Evolutionary conservation across 306 rosid species (phyloP).

Genomic region (Malus fusca): DNA sequence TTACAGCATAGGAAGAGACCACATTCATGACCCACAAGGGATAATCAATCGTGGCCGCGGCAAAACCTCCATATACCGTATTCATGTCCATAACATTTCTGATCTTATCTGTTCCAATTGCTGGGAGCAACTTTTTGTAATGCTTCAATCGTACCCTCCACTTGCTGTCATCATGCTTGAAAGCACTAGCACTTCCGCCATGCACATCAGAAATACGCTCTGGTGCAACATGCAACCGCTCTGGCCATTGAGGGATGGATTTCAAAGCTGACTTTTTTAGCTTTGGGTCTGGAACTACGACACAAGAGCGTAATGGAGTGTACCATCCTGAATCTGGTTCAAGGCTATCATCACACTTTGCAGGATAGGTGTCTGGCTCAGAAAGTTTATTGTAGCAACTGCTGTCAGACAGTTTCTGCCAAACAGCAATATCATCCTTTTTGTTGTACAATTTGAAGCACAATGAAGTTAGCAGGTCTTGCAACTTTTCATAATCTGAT

Average conservation of each 20-base stretch:
- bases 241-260: slow-evolving; percentile 72
- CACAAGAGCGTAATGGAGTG: slow-evolving; percentile 83
- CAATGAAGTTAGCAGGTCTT: slow-evolving; percentile 63
- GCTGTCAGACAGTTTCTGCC: slow-evolving; percentile 72
- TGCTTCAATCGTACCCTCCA: slow-evolving; percentile 75
- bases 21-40: slow-evolving; percentile 99
- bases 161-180: slow-evolving; percentile 68
- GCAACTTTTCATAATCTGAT: slow-evolving; percentile 73
- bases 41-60: slow-evolving; percentile 65
- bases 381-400: slow-evolving; percentile 61
- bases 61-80: slow-evolving; percentile 81
- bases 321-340: slow-evolving; percentile 96
- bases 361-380: slow-evolving; percentile 53
- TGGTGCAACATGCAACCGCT: slow-evolving; percentile 56
- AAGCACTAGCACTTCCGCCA: slow-evolving; percentile 53
- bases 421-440: slow-evolving; percentile 88
- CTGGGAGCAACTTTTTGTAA: slow-evolving; percentile 84
- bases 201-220: slow-evolving; percentile 50
- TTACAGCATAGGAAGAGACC: slow-evolving; percentile 72
- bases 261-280: slow-evolving; percentile 46
- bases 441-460: slow-evolving; percentile 86
- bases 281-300: slow-evolving; percentile 65
- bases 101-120: slow-evolving; percentile 66
- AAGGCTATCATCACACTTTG: slow-evolving; percentile 83
- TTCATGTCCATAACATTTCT: slow-evolving; percentile 99